phyloP scores from a whole-genome alignment of 148 eudicot genomes.

The Rhododendron vialii region DNA sequence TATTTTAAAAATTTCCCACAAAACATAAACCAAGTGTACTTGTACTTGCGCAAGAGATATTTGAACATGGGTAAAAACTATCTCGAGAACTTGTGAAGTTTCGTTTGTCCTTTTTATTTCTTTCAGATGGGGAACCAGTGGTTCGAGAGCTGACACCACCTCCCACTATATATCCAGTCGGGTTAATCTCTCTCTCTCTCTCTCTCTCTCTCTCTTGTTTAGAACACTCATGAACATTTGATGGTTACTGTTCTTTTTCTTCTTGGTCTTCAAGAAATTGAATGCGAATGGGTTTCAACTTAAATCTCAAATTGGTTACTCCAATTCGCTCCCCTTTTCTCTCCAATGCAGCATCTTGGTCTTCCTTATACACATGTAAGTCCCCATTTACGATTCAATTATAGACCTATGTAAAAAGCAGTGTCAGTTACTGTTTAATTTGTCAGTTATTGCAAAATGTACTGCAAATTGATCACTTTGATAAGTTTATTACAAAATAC shows the following conservation, averaged over 20 bases:
- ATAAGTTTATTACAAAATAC: background rate
- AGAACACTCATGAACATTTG: background rate
- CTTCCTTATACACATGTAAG: conserved; percentile 50
- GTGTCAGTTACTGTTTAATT: background rate
- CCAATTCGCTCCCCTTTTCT: conserved; percentile 50
- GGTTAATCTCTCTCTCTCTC: background rate
- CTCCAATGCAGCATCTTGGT: conserved; percentile 42
- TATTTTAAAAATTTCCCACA: too few species aligned
- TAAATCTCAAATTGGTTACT: background rate
- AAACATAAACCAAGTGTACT: too few species aligned
- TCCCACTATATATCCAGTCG: background rate
- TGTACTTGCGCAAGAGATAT: too few species aligned
- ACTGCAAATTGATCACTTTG: background rate
- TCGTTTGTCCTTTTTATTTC: background rate
- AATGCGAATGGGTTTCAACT: background rate
- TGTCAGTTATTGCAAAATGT: background rate
- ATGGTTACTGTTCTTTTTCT: background rate
- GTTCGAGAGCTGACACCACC: background rate
- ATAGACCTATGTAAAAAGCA: background rate
- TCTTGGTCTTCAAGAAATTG: background rate
- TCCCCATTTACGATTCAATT: background rate
- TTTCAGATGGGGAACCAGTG: background rate
- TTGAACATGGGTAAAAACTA: too few species aligned
- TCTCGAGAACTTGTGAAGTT: background rate
- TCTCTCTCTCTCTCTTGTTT: background rate